Base-by-base conservation (phyloP, 495 filamentous ascomycete species). In the Penicillium argentinense region DNA sequence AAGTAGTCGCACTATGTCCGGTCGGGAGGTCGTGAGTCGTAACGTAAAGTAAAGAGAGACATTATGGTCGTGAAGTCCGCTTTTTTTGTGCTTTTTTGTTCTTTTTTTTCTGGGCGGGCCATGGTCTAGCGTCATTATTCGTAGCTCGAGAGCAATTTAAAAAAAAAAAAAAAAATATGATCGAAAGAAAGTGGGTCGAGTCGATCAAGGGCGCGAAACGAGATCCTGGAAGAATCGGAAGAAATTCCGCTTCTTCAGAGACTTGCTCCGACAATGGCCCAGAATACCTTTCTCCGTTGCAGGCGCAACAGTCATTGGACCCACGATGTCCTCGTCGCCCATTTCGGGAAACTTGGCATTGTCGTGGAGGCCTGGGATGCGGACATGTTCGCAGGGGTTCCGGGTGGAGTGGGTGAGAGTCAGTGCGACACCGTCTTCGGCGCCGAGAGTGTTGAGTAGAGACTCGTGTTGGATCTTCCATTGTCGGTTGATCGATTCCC, bases 281-380 rank as follows among this genome's bases (percentile, higher is more conserved):
- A 34, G 16, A 9, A 56, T 33, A 23, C 54, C 49, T n/a, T n/a
- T n/a, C 38, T 58, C 57, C 8, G 57, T 49, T 9, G 71, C 62
- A n/a, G 72, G 64, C 13, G 65, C 63, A 32, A 73, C 69, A 22
- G 63, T 81, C 91, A 97, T 97, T 3, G 91, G 91, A 1, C 91
- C 91, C 11, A 97, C 89, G 47, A 96, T 93, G 60, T 95, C 89
- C 43, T 89, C 84, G 54, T 96, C 89, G 21, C 88, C 90, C 38
- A 92, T 78, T 48, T 87, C 82, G 19, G 87, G 89, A 53, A 96
- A 96, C 67, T 96, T 96, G 47, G 88, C 83, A 62, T 82, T 81
- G 48, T 78, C 71, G 34, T 83, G 79, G 37, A 88, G 70, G 12
- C 76, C 72, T 4, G 85, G 85, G 12, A 86, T 76, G 48, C 78